These are phyloP conservation scores for Lachancea waltii DNA, from an alignment of 805 yeast genomes.

Conservation along the genomic window DNA sequence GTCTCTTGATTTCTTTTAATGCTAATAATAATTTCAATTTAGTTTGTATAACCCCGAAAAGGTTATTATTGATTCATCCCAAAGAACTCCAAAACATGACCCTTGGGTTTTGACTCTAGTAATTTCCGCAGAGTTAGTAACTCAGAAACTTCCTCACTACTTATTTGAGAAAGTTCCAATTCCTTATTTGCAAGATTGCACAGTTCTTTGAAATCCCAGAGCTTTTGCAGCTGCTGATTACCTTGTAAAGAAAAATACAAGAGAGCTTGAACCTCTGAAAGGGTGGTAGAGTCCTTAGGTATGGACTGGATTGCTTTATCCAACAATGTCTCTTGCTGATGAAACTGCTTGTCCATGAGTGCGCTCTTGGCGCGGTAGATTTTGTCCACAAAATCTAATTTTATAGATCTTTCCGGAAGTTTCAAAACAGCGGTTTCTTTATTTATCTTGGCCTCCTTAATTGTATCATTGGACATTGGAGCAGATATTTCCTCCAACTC, in stretches of 20 bases:
- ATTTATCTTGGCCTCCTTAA: constrained; percentile 13
- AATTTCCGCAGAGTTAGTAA: constrained; percentile 51
- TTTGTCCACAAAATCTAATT: constrained; percentile 25
- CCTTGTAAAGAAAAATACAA: constrained; percentile 35
- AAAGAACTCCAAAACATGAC: constrained; percentile 54
- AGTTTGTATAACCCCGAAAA: neutral
- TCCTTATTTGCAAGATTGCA: constrained; percentile 36
- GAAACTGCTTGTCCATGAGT: constrained; percentile 30
- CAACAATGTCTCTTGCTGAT: constrained; percentile 30
- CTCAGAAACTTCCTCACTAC: constrained; percentile 41
- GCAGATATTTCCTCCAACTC: constrained; percentile 37
- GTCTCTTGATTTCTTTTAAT: neutral
- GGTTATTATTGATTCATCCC: constrained; percentile 15
- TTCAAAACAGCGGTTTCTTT: constrained; percentile 21
- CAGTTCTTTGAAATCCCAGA: constrained; percentile 43
- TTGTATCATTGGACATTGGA: constrained; percentile 19
- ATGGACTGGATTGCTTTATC: constrained; percentile 25
- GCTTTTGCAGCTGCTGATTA: constrained; percentile 28
- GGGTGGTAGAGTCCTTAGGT: constrained; percentile 21
- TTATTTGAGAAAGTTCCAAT: constrained; percentile 14
- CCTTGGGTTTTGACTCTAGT: constrained; percentile 64
- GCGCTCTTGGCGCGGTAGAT: constrained; percentile 36
- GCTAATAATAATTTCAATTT: neutral
- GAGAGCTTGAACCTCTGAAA: constrained; percentile 21
- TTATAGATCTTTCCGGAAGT: constrained; percentile 23